Conservation (phyloP, 768 basidiomycete species). For the Trametes cingulata region DNA sequence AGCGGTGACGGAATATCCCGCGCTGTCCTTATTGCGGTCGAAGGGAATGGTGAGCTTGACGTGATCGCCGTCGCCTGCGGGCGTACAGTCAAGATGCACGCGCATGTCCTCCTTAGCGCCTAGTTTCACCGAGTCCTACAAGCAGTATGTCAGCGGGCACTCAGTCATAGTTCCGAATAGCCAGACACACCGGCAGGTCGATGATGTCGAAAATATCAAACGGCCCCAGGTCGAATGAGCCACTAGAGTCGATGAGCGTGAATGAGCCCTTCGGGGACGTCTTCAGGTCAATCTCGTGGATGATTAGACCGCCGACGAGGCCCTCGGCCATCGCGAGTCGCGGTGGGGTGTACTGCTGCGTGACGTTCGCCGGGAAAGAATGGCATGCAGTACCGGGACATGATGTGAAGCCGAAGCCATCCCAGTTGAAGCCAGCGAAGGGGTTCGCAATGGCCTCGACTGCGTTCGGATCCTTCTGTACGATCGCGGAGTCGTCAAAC, state of each 20-base stretch:
- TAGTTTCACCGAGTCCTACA: neutral
- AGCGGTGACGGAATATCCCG: constrained; percentile 3
- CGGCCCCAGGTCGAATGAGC: constrained; percentile 4
- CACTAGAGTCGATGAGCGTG: neutral
- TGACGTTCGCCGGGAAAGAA: neutral
- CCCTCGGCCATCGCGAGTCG: neutral
- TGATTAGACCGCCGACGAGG: neutral
- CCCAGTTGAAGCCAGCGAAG: neutral
- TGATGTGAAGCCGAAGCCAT: neutral
- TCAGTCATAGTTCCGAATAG: no score
- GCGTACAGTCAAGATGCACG: neutral
- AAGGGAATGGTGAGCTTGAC: constrained; percentile 2
- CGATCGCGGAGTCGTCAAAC: neutral
- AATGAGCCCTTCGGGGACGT: constrained; percentile 7
- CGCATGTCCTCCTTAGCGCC: constrained; percentile 5
- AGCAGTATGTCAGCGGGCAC: no score
- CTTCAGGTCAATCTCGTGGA: neutral
- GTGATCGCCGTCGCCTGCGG: neutral
- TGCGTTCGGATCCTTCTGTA: neutral
- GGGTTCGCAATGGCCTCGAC: neutral
- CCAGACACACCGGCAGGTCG: neutral
- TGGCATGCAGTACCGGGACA: neutral
- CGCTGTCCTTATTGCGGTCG: constrained; percentile 3
- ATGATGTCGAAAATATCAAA: constrained; percentile 3
- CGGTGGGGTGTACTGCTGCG: neutral